Evolutionary conservation across 2,329 filamentous ascomycete species (phyloP).

Genomic region (Trichoderma oligosporum): DNA sequence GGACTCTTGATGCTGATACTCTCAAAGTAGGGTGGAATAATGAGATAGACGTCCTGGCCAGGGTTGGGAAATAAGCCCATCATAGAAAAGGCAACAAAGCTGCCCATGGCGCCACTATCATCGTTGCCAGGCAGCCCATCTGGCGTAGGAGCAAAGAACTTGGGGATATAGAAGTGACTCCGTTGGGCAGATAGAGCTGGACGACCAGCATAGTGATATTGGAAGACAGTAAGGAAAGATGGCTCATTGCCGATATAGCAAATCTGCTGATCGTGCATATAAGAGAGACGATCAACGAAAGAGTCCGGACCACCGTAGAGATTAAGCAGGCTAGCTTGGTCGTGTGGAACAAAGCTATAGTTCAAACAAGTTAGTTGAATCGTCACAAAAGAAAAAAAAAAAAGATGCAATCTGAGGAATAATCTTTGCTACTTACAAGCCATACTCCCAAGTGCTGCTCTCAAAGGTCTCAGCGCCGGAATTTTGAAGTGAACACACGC

Average conservation of each 20-base stretch:
- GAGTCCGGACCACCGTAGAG: conserved; percentile 56
- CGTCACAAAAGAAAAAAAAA: no score
- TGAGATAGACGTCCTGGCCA: conserved; percentile 68
- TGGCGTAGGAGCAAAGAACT: conserved; percentile 56
- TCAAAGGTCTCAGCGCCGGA: conserved; percentile 68
- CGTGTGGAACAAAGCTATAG: conserved; percentile 50
- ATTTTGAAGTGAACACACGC: conserved; percentile 57
- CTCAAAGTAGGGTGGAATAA: conserved; percentile 64
- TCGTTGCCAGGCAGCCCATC: conserved; percentile 66
- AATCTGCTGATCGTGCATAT: conserved; percentile 60
- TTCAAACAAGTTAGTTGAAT: background rate
- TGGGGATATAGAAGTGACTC: conserved; percentile 62
- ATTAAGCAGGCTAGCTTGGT: conserved; percentile 50
- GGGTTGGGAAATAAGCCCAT: conserved; percentile 67
- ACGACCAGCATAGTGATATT: conserved; percentile 66
- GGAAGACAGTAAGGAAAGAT: conserved; percentile 60
- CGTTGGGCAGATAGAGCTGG: conserved; percentile 53
- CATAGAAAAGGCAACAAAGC: conserved; percentile 63
- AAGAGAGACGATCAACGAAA: conserved; percentile 59
- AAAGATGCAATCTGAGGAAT: background rate
- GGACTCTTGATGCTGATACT: conserved; percentile 55
- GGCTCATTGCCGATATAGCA: conserved; percentile 63
- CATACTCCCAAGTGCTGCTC: conserved; percentile 68
- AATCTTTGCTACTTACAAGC: conserved; percentile 49
- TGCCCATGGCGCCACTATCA: conserved; percentile 67